Evolutionary conservation across 306 rosid genomes (phyloP).

Genomic region (Casuarina glauca): DNA sequence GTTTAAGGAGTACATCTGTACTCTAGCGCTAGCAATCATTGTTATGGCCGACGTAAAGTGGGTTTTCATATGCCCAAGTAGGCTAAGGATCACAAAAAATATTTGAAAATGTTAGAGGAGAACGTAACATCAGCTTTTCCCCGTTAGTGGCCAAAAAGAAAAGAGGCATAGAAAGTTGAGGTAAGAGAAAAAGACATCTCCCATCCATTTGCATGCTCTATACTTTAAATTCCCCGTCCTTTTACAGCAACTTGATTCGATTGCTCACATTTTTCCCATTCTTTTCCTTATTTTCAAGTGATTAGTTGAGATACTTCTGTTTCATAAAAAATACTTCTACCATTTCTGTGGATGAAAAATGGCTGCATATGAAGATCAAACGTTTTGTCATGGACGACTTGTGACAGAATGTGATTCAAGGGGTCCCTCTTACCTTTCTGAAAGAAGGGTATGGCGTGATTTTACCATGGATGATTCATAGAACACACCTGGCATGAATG

Average conservation of each 20-base stretch:
- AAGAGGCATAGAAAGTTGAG: background rate
- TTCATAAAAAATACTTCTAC: background rate
- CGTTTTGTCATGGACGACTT: constrained; percentile 7
- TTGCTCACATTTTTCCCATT: background rate
- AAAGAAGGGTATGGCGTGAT: background rate
- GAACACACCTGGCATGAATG: background rate
- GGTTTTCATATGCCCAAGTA: constrained; percentile 10
- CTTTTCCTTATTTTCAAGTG: background rate
- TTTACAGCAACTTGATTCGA: background rate
- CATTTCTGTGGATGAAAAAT: background rate
- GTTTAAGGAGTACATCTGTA: too few species aligned
- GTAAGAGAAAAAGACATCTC: background rate
- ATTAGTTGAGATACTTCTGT: background rate
- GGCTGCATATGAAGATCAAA: background rate
- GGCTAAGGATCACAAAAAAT: background rate
- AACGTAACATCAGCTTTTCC: background rate
- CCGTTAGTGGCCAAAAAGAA: background rate
- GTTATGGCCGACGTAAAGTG: constrained; percentile 8
- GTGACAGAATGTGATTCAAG: constrained; percentile 16
- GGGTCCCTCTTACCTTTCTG: background rate
- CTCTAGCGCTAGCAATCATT: background rate
- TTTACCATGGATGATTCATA: background rate
- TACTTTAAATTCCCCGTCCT: background rate
- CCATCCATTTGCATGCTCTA: background rate
- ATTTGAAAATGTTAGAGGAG: constrained; percentile 5